A percentile compares a stretch with the other conserved stretches of the same genome.
phyloP scores from a whole-genome alignment of 129 eudicot genomes.

The Artemisia tridentata region DNA sequence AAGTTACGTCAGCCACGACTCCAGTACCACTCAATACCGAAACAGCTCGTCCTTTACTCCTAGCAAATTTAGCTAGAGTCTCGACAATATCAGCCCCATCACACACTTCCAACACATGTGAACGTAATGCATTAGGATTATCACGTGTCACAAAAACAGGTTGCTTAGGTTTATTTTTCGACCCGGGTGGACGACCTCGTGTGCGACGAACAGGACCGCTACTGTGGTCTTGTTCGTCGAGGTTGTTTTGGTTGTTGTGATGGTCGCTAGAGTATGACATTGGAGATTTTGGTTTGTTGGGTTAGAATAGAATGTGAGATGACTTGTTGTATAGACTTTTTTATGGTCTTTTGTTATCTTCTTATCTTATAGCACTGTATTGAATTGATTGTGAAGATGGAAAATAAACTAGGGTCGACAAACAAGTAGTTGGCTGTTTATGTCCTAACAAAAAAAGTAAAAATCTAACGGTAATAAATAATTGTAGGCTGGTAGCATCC shows the following conservation, averaged over 20 bases:
- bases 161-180: constrained; percentile 66
- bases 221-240: constrained; percentile 1
- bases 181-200: constrained; percentile 73
- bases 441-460: no score
- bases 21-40: constrained; percentile 65
- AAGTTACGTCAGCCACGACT: constrained; percentile 44
- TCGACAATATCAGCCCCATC: constrained; percentile 55
- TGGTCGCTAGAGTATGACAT: constrained; percentile 21
- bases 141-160: constrained; percentile 62
- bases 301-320: not conserved
- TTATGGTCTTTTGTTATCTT: no score
- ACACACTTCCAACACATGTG: constrained; percentile 61
- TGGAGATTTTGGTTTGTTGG: not conserved
- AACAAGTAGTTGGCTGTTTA: no score
- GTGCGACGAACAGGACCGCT: constrained; percentile 48
- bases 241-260: constrained; percentile 1
- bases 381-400: no score
- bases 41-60: constrained; percentile 67
- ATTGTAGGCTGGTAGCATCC: no score
- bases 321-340: no score
- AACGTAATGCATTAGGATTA: constrained; percentile 53
- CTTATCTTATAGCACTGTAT: no score
- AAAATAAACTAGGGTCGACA: no score
- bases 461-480: no score
- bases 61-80: constrained; percentile 42